Conservation (phyloP, 2,329 filamentous ascomycete genomes). For the Epichloe aotearoae region DNA sequence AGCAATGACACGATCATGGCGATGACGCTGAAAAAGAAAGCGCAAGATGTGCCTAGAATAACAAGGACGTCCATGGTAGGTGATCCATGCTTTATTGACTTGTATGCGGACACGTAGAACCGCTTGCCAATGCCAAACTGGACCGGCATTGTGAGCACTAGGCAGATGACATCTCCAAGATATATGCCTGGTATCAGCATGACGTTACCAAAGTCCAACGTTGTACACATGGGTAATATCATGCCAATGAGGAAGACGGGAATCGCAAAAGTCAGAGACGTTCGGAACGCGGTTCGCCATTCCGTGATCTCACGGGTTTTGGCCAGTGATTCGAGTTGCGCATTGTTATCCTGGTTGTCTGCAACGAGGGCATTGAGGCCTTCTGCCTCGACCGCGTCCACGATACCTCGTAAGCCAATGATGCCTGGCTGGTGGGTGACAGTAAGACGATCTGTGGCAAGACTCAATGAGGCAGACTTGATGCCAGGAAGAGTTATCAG, state of each 20-base stretch:
- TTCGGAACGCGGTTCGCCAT: conserved; percentile 71
- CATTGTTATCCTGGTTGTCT: conserved; percentile 90
- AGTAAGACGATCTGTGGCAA: conserved; percentile 59
- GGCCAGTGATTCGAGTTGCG: conserved; percentile 85
- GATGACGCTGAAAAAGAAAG: conserved; percentile 88
- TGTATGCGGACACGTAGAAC: conserved; percentile 89
- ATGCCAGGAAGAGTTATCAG: conserved; percentile 58
- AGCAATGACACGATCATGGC: conserved; percentile 75
- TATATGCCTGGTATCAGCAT: conserved; percentile 62
- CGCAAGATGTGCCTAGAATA: conserved; percentile 82
- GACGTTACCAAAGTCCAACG: conserved; percentile 64
- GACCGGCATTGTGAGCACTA: conserved; percentile 76
- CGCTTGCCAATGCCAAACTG: conserved; percentile 94
- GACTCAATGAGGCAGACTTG: conserved; percentile 57
- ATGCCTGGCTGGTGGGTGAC: conserved; percentile 59
- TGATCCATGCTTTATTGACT: conserved; percentile 76
- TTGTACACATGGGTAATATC: conserved; percentile 79
- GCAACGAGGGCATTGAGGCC: conserved; percentile 84
- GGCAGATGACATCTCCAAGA: conserved; percentile 75
- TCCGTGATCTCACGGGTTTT: conserved; percentile 95
- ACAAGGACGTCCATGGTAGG: conserved; percentile 98
- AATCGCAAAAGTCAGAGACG: conserved; percentile 68
- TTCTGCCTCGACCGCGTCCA: conserved; percentile 66
- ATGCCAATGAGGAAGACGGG: conserved; percentile 90
- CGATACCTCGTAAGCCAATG: conserved; percentile 68